phyloP scores from a whole-genome alignment of 2,329 filamentous ascomycete genomes.

The Aspergillus versicolor region DNA sequence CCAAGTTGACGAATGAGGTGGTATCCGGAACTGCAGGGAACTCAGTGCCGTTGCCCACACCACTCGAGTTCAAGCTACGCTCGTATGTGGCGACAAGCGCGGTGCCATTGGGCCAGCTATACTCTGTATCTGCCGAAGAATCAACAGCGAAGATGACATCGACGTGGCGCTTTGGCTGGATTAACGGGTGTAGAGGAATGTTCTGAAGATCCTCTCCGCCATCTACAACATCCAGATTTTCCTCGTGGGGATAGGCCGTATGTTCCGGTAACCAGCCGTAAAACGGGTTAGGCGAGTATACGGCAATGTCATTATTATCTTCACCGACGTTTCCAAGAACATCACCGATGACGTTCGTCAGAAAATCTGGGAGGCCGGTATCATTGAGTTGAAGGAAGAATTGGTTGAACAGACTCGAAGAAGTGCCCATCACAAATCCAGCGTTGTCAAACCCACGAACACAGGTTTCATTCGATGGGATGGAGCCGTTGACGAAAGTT shows the following conservation, averaged over 20 bases:
- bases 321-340: conserved; percentile 58
- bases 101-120: conserved; percentile 75
- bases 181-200: conserved; percentile 73
- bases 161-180: conserved; percentile 68
- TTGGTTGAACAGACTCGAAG: conserved; percentile 79
- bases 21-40: conserved; percentile 72
- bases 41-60: conserved; percentile 64
- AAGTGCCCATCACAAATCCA: conserved; percentile 83
- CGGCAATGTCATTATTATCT: conserved; percentile 69
- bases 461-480: conserved; percentile 61
- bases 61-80: conserved; percentile 56
- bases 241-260: conserved; percentile 56
- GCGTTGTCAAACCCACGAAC: conserved; percentile 78
- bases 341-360: conserved; percentile 52
- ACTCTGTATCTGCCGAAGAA: conserved; percentile 68
- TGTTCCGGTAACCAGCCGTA: conserved; percentile 60
- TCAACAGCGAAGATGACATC: conserved; percentile 83
- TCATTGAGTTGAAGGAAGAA: conserved; percentile 66
- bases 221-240: conserved; percentile 69
- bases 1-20: conserved; percentile 76
- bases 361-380: conserved; percentile 47
- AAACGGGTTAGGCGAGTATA: conserved; percentile 76
- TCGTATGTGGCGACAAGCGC: conserved; percentile 72
- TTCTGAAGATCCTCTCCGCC: conserved; percentile 78
- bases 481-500: conserved; percentile 63